Percentiles rank a stretch among this genome's conserved stretches.
Conservation (phyloP, 805 yeast species). For the Tetrapisispora fleetii region DNA sequence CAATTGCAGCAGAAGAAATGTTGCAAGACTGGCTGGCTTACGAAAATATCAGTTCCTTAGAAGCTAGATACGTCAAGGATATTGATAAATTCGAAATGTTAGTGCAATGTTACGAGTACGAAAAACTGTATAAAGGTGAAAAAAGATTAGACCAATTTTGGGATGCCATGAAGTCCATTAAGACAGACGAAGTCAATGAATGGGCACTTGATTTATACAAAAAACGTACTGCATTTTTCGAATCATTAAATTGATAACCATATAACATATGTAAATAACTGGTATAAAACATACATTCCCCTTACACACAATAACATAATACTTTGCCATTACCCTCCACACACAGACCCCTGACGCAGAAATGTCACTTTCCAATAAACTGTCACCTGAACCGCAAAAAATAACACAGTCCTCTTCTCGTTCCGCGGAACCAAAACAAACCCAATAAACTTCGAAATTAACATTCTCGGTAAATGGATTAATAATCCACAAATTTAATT, state of each 20-base stretch:
- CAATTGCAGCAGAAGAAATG: conserved; percentile 51
- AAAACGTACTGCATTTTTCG: conserved; percentile 3
- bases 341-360: too few relatives aligned
- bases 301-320: too few relatives aligned
- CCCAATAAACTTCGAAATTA: too few relatives aligned
- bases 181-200: conserved; percentile 57
- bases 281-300: background rate
- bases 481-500: too few relatives aligned
- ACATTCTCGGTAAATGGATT: too few relatives aligned
- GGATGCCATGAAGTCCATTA: conserved; percentile 49
- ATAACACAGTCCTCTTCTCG: too few relatives aligned
- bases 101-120: conserved; percentile 77
- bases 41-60: conserved; percentile 70
- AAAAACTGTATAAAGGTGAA: conserved; percentile 47
- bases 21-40: conserved; percentile 76
- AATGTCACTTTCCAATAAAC: too few relatives aligned
- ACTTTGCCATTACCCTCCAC: too few relatives aligned
- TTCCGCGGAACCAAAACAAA: too few relatives aligned
- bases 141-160: conserved; percentile 63
- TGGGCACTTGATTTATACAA: conserved; percentile 50
- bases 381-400: too few relatives aligned
- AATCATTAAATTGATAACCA: background rate
- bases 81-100: conserved; percentile 86
- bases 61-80: conserved; percentile 87
- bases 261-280: background rate